These are phyloP conservation scores for Botrytis deweyae DNA, from an alignment of 2,329 filamentous ascomycete species.

Conservation along the genomic window DNA sequence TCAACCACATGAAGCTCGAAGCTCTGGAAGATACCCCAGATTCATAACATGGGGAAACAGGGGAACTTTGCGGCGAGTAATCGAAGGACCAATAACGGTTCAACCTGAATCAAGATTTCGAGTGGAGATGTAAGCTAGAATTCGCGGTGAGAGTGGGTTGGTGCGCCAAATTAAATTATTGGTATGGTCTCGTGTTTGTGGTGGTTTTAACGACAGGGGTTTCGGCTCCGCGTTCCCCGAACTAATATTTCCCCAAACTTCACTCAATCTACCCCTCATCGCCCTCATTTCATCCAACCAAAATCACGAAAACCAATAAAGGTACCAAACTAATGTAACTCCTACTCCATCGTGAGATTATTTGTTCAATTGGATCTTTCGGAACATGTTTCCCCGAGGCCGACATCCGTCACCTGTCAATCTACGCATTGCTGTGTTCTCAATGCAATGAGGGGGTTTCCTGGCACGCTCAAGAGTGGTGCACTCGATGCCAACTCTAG, in stretches of 20 bases:
- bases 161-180: not conserved
- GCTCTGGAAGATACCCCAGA: not conserved
- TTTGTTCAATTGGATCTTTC: not conserved
- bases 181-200: not conserved
- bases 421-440: too few species aligned
- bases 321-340: not conserved
- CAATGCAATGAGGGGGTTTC: not conserved
- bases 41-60: not conserved
- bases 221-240: slow-evolving; percentile 13
- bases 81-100: not conserved
- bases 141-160: not conserved
- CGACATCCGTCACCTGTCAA: not conserved
- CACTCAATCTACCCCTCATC: not conserved
- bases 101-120: not conserved
- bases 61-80: not conserved
- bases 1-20: not conserved
- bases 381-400: slow-evolving; percentile 17
- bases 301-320: not conserved
- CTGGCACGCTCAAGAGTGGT: not conserved
- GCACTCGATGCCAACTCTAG: not conserved
- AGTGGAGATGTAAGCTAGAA: not conserved
- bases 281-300: not conserved
- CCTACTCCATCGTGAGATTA: not conserved
- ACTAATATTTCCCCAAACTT: not conserved
- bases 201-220: not conserved